Percentiles rank a stretch among this genome's conserved stretches.
Evolutionary conservation across 345 rosid species (phyloP).

Genomic region (Sonneratia alba): DNA sequence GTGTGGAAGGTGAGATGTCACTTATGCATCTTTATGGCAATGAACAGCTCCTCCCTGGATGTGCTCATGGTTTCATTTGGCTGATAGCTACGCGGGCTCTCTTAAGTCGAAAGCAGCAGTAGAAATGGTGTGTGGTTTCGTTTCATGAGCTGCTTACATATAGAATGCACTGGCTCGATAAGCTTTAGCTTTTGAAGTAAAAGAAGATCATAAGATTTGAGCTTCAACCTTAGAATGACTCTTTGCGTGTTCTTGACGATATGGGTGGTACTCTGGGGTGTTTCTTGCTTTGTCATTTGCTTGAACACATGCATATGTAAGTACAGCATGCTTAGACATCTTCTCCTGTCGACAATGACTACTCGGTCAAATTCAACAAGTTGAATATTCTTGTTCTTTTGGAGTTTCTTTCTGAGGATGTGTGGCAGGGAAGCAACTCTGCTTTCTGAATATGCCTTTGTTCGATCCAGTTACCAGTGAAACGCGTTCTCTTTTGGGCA

Average conservation of each 20-base stretch:
- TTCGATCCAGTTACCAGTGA: not conserved
- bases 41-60: not conserved
- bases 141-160: no score
- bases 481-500: no score
- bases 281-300: no score
- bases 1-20: not conserved
- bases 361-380: not conserved
- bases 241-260: no score
- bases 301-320: not conserved
- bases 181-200: not conserved
- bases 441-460: not conserved
- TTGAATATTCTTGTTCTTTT: not conserved
- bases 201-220: not conserved
- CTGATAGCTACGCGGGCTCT: not conserved
- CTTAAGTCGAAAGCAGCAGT: not conserved
- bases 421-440: not conserved
- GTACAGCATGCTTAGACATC: not conserved
- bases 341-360: not conserved
- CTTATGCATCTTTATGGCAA: not conserved
- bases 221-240: not conserved
- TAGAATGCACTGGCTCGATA: not conserved
- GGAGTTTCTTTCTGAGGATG: not conserved
- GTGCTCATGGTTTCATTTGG: not conserved
- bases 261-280: no score
- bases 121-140: not conserved